phyloP scores from a whole-genome alignment of 192 early-diverging fungal species.

The Entomortierella parvispora region DNA sequence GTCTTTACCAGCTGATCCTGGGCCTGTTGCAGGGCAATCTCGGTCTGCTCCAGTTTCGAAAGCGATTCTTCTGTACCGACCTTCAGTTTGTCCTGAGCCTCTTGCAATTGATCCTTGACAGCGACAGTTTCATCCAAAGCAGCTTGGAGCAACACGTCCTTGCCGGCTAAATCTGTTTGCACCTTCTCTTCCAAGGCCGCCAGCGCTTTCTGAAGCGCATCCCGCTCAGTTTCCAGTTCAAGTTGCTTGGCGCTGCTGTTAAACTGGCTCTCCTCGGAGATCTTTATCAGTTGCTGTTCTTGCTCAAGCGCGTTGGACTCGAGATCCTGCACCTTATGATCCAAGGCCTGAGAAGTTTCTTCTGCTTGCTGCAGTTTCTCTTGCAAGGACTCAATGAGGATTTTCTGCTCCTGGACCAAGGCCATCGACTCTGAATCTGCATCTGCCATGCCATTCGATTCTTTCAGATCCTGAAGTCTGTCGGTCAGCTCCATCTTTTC shows the following conservation, averaged over 20 bases:
- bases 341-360: slow-evolving; percentile 30
- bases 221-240: slow-evolving; percentile 24
- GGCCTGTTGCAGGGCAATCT: slow-evolving; percentile 39
- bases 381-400: slow-evolving; percentile 40
- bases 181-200: not conserved
- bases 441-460: slow-evolving; percentile 10
- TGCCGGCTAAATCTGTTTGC: not conserved
- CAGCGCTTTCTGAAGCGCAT: slow-evolving; percentile 5
- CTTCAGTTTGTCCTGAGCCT: slow-evolving; percentile 9
- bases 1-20: slow-evolving; percentile 30
- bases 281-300: slow-evolving; percentile 32
- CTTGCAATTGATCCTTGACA: slow-evolving; percentile 46
- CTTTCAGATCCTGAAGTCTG: slow-evolving; percentile 30
- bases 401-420: slow-evolving; percentile 15
- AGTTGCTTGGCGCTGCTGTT: slow-evolving; percentile 15
- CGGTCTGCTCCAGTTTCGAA: slow-evolving; percentile 7
- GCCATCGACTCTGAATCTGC: slow-evolving; percentile 1
- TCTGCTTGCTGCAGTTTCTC: slow-evolving; percentile 43
- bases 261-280: slow-evolving; percentile 8
- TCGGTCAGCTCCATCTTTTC: slow-evolving; percentile 39
- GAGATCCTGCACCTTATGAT: slow-evolving; percentile 48
- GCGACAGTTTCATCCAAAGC: slow-evolving; percentile 42
- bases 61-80: slow-evolving; percentile 19
- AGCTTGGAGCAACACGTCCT: slow-evolving; percentile 6
- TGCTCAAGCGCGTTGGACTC: slow-evolving; percentile 48